Conservation (phyloP, 2,329 filamentous ascomycete species). For the Pseudovirgaria hyperparasitica region DNA sequence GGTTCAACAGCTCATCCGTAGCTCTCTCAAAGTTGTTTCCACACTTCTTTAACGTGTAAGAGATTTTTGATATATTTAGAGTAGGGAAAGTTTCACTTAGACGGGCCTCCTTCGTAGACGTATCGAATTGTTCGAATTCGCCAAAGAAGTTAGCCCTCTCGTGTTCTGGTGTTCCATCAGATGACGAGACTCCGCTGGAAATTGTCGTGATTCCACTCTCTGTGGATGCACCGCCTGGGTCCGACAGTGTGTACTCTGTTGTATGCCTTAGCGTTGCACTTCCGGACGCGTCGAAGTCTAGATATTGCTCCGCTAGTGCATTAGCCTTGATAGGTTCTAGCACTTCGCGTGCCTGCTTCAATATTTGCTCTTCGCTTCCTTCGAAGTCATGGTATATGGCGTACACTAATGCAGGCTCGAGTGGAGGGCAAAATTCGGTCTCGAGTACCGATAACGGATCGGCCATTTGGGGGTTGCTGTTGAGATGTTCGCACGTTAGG, state of each 20-base stretch:
- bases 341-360: slow-evolving; percentile 42
- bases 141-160: slow-evolving; percentile 17
- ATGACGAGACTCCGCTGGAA: slow-evolving; percentile 1
- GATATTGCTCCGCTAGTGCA: slow-evolving; percentile 55
- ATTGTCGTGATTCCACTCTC: slow-evolving; percentile 2
- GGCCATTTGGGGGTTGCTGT: too few relatives aligned
- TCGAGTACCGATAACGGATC: slow-evolving; percentile 21
- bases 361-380: slow-evolving; percentile 38
- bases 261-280: too few relatives aligned
- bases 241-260: slow-evolving; percentile 29
- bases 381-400: slow-evolving; percentile 67
- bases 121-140: slow-evolving; percentile 32
- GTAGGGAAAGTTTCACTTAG: slow-evolving; percentile 61
- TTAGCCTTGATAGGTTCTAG: slow-evolving; percentile 54
- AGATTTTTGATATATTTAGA: slow-evolving; percentile 52
- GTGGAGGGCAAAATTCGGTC: slow-evolving; percentile 58
- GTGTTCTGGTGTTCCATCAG: slow-evolving; percentile 11
- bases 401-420: slow-evolving; percentile 67
- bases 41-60: slow-evolving; percentile 53
- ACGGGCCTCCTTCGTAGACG: slow-evolving; percentile 48
- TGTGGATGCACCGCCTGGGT: slow-evolving; percentile 9
- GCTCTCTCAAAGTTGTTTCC: slow-evolving; percentile 54
- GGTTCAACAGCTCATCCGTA: slow-evolving; percentile 69
- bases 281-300: slow-evolving; percentile 67
- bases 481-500: too few relatives aligned